Conservation (phyloP, 176 grass and related monocot genomes). For the Saccharum spontaneum region DNA sequence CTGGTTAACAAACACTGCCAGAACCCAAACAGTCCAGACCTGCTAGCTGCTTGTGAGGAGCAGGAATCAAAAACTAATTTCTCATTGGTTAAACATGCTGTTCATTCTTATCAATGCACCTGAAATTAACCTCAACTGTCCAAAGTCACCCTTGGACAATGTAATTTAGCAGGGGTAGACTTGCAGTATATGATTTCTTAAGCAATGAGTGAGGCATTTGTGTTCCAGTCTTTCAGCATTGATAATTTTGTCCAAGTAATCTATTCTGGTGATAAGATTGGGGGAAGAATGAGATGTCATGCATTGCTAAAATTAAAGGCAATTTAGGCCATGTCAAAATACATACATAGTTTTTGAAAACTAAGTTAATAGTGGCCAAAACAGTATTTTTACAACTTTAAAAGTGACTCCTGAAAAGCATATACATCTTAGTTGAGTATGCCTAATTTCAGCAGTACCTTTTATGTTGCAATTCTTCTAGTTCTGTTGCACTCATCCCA, state of each 20-base stretch:
- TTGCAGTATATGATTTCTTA: not conserved
- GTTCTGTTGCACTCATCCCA: not conserved
- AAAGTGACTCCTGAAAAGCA: not conserved
- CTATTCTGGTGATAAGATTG: not conserved
- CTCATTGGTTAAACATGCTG: not conserved
- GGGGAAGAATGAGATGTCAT: not conserved
- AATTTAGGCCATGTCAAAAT: not conserved
- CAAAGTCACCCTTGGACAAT: not conserved
- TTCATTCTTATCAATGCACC: not conserved
- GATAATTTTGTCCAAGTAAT: not conserved
- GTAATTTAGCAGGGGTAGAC: not conserved
- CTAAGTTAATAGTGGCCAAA: not conserved
- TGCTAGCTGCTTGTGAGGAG: not conserved
- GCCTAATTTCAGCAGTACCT: constrained; percentile 1
- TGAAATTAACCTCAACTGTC: not conserved
- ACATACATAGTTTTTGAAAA: constrained; percentile 12
- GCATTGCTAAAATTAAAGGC: not conserved
- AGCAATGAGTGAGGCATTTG: not conserved
- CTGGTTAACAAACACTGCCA: not conserved
- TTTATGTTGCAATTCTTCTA: not conserved
- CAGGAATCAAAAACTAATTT: not conserved
- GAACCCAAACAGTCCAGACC: not conserved
- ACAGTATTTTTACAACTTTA: not conserved
- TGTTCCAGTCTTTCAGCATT: not conserved
- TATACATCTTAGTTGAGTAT: not conserved